Base-by-base conservation (phyloP, 768 basidiomycete genomes). In the Gautieria morchelliformis region DNA sequence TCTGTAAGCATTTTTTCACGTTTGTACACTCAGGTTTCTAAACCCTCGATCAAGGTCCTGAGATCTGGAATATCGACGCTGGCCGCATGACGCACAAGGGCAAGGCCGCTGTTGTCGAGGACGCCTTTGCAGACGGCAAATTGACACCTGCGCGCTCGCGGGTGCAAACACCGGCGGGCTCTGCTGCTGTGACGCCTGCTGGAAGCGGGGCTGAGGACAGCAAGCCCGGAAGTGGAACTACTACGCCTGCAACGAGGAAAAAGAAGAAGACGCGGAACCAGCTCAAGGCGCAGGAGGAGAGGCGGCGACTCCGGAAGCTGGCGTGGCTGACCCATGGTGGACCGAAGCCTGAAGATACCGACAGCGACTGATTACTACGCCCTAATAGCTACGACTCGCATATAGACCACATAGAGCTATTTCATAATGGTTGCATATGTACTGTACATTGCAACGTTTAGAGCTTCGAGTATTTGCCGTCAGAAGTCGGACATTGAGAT, bases 211-310 rank as follows among this genome's bases (percentile, higher is more conserved):
- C 77, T 45, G 89, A 92, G 67, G 85, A 82, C 53, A 70, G 69
- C 52, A 63, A 64, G 41, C 61, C 62, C 53, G 72, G 66, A 56
- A 68, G 71, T 52, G 49, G 45, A 42, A 48, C 46, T 19, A 47
- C 40, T 55, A 60, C 48, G 40, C 64, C 59, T 14, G 66, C 74
- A 52, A 85, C 76, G 72, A 92, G 87, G 78, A 94, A 93, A 77
- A 95, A 95, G 78, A 95, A 93, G 74, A 40, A 77, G 68, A 91
- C 89, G n/a, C 80, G 89, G 49, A 93, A 93, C 71, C 89, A 95
- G 69, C 24, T 86, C 61, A 97, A 97, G 71, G 90, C 80, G 5
- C 85, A 82, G 70, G 93, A 93, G 69, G 94, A 93, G 70, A 78
- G 94, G 59, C 78, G 89, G 67, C 77, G 84, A 65, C 66, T 83